Percentiles rank a stretch among this genome's conserved stretches.
Evolutionary conservation across 495 filamentous ascomycete genomes (phyloP).

Genomic region (Tuber borchii): DNA sequence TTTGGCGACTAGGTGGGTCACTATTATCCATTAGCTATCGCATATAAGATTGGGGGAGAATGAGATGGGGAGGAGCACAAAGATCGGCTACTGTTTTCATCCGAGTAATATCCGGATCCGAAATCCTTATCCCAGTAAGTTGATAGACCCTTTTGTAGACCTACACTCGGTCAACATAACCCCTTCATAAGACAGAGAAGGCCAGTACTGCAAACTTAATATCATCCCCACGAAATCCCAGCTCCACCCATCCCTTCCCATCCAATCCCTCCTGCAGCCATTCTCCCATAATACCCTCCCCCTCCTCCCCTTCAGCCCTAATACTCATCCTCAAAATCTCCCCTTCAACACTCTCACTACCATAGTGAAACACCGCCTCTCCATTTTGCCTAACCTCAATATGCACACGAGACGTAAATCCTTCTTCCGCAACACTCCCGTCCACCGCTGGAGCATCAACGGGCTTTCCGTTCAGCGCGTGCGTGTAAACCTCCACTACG

Average conservation of each 20-base stretch:
- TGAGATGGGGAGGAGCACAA: conserved; percentile 9
- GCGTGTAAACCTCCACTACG: conserved; percentile 24
- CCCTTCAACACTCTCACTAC: conserved; percentile 7
- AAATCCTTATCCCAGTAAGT: conserved; percentile 64
- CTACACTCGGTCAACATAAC: conserved; percentile 17
- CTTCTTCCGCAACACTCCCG: background rate
- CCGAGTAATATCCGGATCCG: conserved; percentile 57
- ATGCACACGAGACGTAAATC: conserved; percentile 8
- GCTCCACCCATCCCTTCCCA: conserved; percentile 10
- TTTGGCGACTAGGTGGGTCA: conserved; percentile 50
- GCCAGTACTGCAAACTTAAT: background rate
- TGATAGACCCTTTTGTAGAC: conserved; percentile 55
- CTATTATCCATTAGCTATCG: conserved; percentile 2
- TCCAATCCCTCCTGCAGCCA: conserved; percentile 21
- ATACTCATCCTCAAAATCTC: conserved; percentile 11
- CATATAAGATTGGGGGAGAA: background rate
- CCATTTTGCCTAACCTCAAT: conserved; percentile 13
- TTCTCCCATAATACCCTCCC: conserved; percentile 1
- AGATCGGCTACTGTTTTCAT: conserved; percentile 53
- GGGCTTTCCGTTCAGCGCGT: conserved; percentile 8
- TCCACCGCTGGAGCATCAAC: background rate
- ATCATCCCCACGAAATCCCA: background rate
- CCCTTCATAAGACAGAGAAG: background rate
- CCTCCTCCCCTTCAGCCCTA: conserved; percentile 13
- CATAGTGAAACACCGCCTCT: conserved; percentile 14